phyloP scores from a whole-genome alignment of 805 yeast species.

The Groenewaldozyma tartarivorans region DNA sequence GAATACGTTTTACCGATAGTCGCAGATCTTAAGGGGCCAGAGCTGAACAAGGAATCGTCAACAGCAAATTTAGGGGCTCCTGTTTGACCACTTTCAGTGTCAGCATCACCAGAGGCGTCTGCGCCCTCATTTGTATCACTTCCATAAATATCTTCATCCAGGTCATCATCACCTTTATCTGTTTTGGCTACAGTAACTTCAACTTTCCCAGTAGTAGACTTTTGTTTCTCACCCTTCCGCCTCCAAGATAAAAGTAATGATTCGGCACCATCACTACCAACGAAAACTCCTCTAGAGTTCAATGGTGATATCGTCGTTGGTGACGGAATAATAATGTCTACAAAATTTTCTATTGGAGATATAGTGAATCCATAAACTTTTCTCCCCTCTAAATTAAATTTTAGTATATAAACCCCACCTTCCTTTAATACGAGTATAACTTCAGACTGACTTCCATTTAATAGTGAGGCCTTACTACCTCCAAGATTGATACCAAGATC shows the following conservation, averaged over 20 bases:
- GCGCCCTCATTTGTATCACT: conserved; percentile 3
- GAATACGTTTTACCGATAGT: conserved; percentile 50
- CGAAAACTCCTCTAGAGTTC: conserved; percentile 39
- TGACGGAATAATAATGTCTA: conserved; percentile 20
- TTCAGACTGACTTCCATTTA: conserved; percentile 26
- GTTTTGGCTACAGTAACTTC: conserved; percentile 1
- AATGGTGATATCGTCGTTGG: conserved; percentile 37
- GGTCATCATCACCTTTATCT: conserved; percentile 21
- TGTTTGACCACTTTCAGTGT: conserved; percentile 1
- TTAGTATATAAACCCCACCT: conserved; percentile 36
- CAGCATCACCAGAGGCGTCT: background rate
- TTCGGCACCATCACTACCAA: conserved; percentile 54
- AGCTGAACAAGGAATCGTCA: conserved; percentile 47
- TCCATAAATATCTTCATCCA: conserved; percentile 24
- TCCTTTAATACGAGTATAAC: conserved; percentile 33
- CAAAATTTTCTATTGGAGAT: conserved; percentile 4
- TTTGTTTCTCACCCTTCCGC: conserved; percentile 10
- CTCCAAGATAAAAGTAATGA: conserved; percentile 40
- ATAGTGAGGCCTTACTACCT: conserved; percentile 32
- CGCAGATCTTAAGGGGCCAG: conserved; percentile 67
- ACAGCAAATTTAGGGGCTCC: conserved; percentile 33
- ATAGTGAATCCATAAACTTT: conserved; percentile 23
- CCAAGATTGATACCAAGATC: conserved; percentile 47
- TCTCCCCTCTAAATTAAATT: conserved; percentile 32
- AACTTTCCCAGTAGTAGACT: conserved; percentile 1